These are phyloP conservation scores for Sinapis alba DNA, from an alignment of 441 rosid genomes.

Conservation along the genomic window DNA sequence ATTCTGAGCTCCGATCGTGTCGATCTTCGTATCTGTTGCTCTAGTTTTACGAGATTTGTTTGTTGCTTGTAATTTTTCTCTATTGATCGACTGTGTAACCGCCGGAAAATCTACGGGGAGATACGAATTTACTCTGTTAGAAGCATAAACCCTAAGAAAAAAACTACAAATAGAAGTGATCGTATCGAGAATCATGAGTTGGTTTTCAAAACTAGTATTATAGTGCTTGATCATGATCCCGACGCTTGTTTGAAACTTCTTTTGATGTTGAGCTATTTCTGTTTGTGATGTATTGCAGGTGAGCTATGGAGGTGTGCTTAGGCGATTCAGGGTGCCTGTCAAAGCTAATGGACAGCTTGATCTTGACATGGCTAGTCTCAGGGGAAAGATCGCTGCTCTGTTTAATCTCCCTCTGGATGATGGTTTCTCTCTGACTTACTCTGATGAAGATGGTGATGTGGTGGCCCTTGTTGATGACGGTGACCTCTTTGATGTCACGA, in stretches of 20 bases:
- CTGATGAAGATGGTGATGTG: constrained; percentile 89
- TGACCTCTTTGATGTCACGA: constrained; percentile 73
- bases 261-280: background rate
- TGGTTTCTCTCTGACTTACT: constrained; percentile 62
- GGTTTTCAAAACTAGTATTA: background rate
- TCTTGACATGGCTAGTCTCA: constrained; percentile 62
- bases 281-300: constrained; percentile 50
- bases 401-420: constrained; percentile 58
- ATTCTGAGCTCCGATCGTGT: constrained; percentile 17
- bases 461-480: constrained; percentile 80
- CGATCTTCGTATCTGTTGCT: background rate
- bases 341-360: constrained; percentile 60
- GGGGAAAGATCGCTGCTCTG: constrained; percentile 59
- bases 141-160: background rate
- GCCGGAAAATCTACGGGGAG: too few species aligned
- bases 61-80: background rate
- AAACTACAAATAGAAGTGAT: background rate
- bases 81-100: background rate
- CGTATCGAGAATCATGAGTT: background rate
- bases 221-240: background rate
- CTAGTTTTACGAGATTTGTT: background rate
- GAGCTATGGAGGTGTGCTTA: constrained; percentile 65
- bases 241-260: background rate
- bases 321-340: constrained; percentile 76
- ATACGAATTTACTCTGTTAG: background rate